Base-by-base conservation (phyloP, 345 rosid genomes). In the Gossypium mustelinum region DNA sequence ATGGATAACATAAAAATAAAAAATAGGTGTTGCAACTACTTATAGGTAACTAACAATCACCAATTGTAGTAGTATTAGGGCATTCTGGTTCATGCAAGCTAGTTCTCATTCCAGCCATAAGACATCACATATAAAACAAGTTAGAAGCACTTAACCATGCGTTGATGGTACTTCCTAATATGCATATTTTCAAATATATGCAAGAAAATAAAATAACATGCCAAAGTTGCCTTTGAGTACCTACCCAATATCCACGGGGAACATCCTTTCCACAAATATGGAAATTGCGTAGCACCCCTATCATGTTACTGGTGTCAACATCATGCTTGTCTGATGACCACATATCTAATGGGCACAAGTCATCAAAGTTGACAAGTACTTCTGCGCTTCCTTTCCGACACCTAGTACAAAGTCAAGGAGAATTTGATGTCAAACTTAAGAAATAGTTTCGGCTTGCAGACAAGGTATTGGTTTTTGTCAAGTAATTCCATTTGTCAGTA, bases 231-330 rank as follows among this genome's bases (percentile, higher is more conserved):
- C 80, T 65, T 44, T 54, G 12, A 57, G 44, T 61, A 64, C 89
- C 50, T 74, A 96, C 99, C 89, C 97, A 96, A 78, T 93, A 89
- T 86, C 99, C 99, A 77, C 93, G 96, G 47, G 99, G 99, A 84
- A 92, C 87, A 80, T 90, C 97, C 76, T 96, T 90, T 66, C 98
- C 98, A 84, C 99, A 93, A 45, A 93, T 88, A 70, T 82, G 90
- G 77, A 84, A 82, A 80, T 78, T 87, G 59, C 72, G 79, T 22
- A 87, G 81, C 52, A 78, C 63, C 54, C 75, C 76, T 50, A 84
- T 90, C 57, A 55, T 77, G 80, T 82, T 44, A 65, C 34, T 69
- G 73, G 39, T 34, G 55, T 13, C 81, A 76, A 48, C 70, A 69
- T 83, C 92, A 64, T 78, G 78, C 47, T 57, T 84, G 39, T 78